These are phyloP conservation scores for Clarireedia sp. DNA, from an alignment of 2,329 filamentous ascomycete species.

Conservation along the genomic window DNA sequence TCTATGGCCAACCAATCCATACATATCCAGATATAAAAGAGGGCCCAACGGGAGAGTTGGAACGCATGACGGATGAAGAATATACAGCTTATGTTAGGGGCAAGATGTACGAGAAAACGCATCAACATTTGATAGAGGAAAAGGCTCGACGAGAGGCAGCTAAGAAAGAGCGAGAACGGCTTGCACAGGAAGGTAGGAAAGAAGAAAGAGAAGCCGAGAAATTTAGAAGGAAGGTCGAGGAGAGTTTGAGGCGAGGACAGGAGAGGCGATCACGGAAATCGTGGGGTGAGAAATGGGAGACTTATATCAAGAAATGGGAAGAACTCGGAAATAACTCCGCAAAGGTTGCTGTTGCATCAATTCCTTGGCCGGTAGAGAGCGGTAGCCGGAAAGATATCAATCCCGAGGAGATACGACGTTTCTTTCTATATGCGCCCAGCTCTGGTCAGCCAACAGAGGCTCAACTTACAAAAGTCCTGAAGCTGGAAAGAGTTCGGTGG, in stretches of 20 bases:
- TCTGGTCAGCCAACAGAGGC: slow-evolving; percentile 24
- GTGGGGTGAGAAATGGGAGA: slow-evolving; percentile 54
- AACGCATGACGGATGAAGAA: slow-evolving; percentile 87
- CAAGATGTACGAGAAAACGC: slow-evolving; percentile 93
- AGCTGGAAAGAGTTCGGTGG: slow-evolving; percentile 84
- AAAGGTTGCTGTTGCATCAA: slow-evolving; percentile 37
- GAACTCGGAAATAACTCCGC: slow-evolving; percentile 35
- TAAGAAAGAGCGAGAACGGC: slow-evolving; percentile 39
- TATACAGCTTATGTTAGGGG: slow-evolving; percentile 78
- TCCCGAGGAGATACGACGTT: slow-evolving; percentile 49
- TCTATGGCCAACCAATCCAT: slow-evolving; percentile 95
- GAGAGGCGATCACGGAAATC: slow-evolving; percentile 44
- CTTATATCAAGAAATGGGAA: slow-evolving; percentile 60
- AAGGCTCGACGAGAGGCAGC: slow-evolving; percentile 52
- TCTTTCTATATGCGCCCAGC: slow-evolving; percentile 47
- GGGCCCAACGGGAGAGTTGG: slow-evolving; percentile 48
- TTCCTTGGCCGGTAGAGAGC: slow-evolving; percentile 59
- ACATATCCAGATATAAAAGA: slow-evolving; percentile 51
- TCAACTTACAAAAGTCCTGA: slow-evolving; percentile 49
- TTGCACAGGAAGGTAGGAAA: slow-evolving; percentile 33
- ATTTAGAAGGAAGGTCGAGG: slow-evolving; percentile 59
- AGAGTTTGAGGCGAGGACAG: slow-evolving; percentile 58
- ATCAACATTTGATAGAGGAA: slow-evolving; percentile 76
- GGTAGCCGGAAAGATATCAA: slow-evolving; percentile 48
- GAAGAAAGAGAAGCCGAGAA: slow-evolving; percentile 32